phyloP scores from a whole-genome alignment of 1,284 basidiomycete species.

The Blastosporella zonata region DNA sequence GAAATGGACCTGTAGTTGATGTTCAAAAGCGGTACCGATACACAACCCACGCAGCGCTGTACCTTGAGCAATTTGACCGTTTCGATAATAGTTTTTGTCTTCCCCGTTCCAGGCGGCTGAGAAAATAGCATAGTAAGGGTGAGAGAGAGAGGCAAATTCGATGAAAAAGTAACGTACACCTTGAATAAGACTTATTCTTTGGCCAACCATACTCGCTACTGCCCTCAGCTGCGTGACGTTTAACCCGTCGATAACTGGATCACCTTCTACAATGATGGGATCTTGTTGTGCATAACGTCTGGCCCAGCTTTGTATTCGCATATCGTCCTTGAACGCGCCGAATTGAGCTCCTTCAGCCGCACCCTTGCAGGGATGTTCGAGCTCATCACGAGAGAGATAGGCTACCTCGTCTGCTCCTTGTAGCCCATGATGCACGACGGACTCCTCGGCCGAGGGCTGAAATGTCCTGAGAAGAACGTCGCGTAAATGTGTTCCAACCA shows the following conservation, averaged over 20 bases:
- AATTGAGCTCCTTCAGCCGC: constrained; percentile 16
- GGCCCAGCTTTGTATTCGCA: constrained; percentile 76
- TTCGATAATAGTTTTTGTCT: constrained; percentile 90
- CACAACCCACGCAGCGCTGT: neutral
- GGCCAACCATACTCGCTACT: constrained; percentile 83
- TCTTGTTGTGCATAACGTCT: constrained; percentile 56
- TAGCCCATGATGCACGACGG: constrained; percentile 21
- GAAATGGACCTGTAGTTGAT: constrained; percentile 58
- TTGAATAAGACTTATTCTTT: constrained; percentile 81
- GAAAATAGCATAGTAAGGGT: constrained; percentile 4
- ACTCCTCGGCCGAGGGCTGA: constrained; percentile 25
- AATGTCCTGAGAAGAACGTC: constrained; percentile 64
- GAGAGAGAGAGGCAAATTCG: constrained; percentile 7
- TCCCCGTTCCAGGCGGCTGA: constrained; percentile 94
- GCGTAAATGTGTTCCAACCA: constrained; percentile 68
- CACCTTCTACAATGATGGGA: constrained; percentile 75
- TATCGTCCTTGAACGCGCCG: constrained; percentile 66
- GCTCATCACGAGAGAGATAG: constrained; percentile 27
- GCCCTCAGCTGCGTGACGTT: constrained; percentile 83
- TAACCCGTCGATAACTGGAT: constrained; percentile 66
- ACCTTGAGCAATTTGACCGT: constrained; percentile 82
- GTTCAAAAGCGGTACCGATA: neutral
- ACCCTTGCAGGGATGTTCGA: constrained; percentile 18
- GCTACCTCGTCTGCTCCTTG: constrained; percentile 30
- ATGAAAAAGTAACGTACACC: constrained; percentile 53